Percentiles rank a stretch among this genome's conserved stretches.
Conservation (phyloP, 2,329 filamentous ascomycete species). For the Fusarium odoratissimum region DNA sequence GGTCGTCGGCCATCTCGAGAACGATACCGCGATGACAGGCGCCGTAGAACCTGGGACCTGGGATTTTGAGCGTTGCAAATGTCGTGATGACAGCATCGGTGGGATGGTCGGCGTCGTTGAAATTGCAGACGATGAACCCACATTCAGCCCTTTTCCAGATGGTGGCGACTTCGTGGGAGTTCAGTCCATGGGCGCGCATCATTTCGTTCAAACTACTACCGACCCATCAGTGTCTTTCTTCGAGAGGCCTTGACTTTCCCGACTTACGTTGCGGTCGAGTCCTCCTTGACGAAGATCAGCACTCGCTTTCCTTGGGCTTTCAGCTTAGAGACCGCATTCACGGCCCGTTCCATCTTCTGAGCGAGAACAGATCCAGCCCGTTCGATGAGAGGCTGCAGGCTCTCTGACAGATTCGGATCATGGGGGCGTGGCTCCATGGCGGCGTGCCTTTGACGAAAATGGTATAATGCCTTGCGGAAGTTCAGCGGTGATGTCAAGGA, state of each 20-base stretch:
- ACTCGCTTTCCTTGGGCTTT: background rate
- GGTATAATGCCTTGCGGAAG: too few species aligned
- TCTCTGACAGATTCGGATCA: background rate
- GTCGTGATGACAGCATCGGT: background rate
- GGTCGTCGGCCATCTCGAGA: too few species aligned
- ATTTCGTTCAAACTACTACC: background rate
- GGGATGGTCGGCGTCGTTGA: background rate
- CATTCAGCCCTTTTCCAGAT: background rate
- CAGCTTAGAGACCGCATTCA: background rate
- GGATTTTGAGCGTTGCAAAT: background rate
- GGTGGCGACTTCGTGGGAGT: background rate
- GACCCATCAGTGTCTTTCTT: too few species aligned
- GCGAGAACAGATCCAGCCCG: rapidly evolving
- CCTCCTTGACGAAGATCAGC: background rate
- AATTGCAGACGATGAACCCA: rapidly evolving
- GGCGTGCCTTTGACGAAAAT: too few species aligned
- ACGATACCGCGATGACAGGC: too few species aligned
- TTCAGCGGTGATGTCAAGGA: too few species aligned
- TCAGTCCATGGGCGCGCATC: background rate
- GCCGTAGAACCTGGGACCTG: background rate
- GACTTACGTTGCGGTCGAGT: background rate
- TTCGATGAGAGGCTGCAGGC: background rate
- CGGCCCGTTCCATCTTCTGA: background rate
- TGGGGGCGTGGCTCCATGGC: too few species aligned
- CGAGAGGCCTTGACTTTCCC: too few species aligned